phyloP scores from a whole-genome alignment of 2,329 filamentous ascomycete genomes.

The Sporothrix mexicana region DNA sequence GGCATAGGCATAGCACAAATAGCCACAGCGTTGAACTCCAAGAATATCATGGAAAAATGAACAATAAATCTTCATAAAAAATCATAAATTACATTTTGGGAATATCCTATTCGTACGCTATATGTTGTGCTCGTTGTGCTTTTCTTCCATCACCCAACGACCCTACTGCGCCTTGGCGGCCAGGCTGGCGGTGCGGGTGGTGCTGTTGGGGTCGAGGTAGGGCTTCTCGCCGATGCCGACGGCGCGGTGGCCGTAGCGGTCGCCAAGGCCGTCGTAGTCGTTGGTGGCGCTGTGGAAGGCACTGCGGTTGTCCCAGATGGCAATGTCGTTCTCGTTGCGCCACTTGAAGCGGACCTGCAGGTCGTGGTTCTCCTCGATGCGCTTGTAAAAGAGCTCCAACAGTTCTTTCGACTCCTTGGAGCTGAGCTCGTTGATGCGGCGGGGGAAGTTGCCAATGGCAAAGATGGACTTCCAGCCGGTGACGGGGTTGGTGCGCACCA shows the following conservation, averaged over 20 bases:
- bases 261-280: constrained; percentile 55
- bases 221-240: constrained; percentile 61
- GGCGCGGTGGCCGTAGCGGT: constrained; percentile 55
- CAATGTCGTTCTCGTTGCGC: constrained; percentile 54
- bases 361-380: constrained; percentile 63
- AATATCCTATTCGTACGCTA: background rate
- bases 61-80: background rate
- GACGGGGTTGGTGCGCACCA: constrained; percentile 63
- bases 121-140: too few species aligned
- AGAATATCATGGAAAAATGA: too few species aligned
- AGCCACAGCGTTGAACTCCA: too few species aligned
- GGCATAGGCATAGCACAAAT: too few species aligned
- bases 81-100: constrained; percentile 16
- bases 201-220: constrained; percentile 57
- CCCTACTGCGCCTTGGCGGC: constrained; percentile 22
- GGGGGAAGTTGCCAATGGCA: constrained; percentile 57
- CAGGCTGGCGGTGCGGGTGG: constrained; percentile 5
- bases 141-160: background rate
- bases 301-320: constrained; percentile 65
- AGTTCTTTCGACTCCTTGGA: constrained; percentile 55
- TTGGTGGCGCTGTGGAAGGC: constrained; percentile 61
- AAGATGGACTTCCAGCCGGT: constrained; percentile 64
- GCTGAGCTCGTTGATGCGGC: constrained; percentile 57
- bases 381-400: constrained; percentile 56
- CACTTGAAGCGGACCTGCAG: constrained; percentile 57